Evolutionary conservation across 345 rosid genomes (phyloP), one percentile per base, ranked within the genome.

Genomic region (Excoecaria agallocha): DNA sequence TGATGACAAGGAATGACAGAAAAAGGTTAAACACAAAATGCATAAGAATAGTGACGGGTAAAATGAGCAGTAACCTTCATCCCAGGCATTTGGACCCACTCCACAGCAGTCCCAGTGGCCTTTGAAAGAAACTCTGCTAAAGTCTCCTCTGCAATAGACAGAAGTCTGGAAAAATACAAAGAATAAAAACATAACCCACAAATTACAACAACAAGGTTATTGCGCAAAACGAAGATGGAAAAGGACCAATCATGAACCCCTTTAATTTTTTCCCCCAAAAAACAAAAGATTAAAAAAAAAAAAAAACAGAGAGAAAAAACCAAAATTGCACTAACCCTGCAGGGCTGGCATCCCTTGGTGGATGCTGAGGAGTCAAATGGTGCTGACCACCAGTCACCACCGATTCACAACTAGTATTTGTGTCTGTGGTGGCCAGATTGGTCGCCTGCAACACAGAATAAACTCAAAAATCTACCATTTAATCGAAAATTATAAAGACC

Each of bases 41-140:
- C 69, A 68, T 12, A 54, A 76, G 68, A 58, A 72, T 79, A 25
- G 48, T 63, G 46, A 60, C 7, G 51, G 50, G 56, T 71, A 5
- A 38, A 70, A 16, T 45, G 70, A 70, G 58, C 10, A 54, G 79
- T 30, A 70, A 93, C 99, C 99, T 96, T 96, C 99, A 93, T 96
- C 93, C 99, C 98, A 89, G 98, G 99, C 97, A 93, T 93, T 89
- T 93, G 99, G 82, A 96, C 94, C 99, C 99, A 96, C 97, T 96
- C 99, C 68, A 96, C 97, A 77, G 99, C 99, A 82, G 99, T 96
- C 89, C 99, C 99, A 86, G 98, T 96, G 77, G 99, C 99, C 98
- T 96, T 96, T 71, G 99, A 96, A 84, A 96, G 97, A 93, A 96
- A 96, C 93, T 93, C 98, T 90, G 98, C 87, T 93, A 93, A 88